Evolutionary conservation across 805 yeast species (phyloP).

Genomic region (Kodamaea hsintzibuensis): DNA sequence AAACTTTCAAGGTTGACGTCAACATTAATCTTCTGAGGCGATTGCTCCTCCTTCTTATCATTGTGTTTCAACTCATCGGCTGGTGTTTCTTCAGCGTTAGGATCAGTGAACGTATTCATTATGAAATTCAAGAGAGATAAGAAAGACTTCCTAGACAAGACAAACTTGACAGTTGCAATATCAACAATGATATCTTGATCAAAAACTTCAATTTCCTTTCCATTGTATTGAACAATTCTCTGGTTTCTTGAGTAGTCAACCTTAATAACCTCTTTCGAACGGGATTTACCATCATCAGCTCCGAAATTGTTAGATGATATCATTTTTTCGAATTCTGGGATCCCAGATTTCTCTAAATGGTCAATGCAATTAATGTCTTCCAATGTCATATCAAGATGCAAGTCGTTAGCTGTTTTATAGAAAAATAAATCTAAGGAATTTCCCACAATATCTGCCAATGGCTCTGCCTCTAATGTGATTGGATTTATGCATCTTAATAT

Average conservation of each 20-base stretch:
- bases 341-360: slow-evolving; percentile 61
- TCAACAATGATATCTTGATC: slow-evolving; percentile 75
- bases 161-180: slow-evolving; percentile 76
- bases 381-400: slow-evolving; percentile 66
- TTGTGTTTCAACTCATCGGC: slow-evolving; percentile 73
- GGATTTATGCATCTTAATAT: slow-evolving; percentile 68
- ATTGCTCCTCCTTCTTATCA: slow-evolving; percentile 50
- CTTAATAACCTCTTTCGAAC: slow-evolving; percentile 50
- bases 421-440: slow-evolving; percentile 62
- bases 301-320: slow-evolving; percentile 60
- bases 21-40: slow-evolving; percentile 77
- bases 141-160: slow-evolving; percentile 74
- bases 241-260: slow-evolving; percentile 59
- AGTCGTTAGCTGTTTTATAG: slow-evolving; percentile 55
- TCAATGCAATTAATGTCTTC: slow-evolving; percentile 73
- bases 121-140: slow-evolving; percentile 78
- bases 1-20: slow-evolving; percentile 70
- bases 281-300: neutral
- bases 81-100: slow-evolving; percentile 63
- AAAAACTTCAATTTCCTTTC: slow-evolving; percentile 59
- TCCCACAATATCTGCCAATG: slow-evolving; percentile 72
- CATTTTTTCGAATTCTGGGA: slow-evolving; percentile 64
- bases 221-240: slow-evolving; percentile 56
- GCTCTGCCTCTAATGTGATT: slow-evolving; percentile 58
- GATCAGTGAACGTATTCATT: slow-evolving; percentile 85